A percentile compares a stretch with the other conserved stretches of the same genome.
phyloP scores from a whole-genome alignment of 129 eudicot genomes.

The Chrysanthemum seticuspe region DNA sequence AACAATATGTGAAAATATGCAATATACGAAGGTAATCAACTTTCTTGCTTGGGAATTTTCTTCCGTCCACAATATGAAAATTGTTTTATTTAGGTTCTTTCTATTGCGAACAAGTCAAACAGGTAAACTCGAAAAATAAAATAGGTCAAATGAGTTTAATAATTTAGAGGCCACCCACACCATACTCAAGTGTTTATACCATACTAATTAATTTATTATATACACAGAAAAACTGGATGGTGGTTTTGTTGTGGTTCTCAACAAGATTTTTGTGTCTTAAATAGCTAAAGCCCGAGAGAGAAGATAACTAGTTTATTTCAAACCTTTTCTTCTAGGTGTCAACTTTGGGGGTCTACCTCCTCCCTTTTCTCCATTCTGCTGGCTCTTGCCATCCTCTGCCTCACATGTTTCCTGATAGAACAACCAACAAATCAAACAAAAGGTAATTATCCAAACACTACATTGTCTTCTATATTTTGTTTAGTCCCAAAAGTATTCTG shows the following conservation, averaged over 20 bases:
- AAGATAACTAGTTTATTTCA: neutral
- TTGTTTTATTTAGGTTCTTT: too few species aligned
- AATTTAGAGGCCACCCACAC: neutral
- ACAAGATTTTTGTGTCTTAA: neutral
- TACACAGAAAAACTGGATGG: neutral
- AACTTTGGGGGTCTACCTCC: neutral
- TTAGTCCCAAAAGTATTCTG: too few species aligned
- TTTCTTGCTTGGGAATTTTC: neutral
- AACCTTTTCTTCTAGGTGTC: conserved; percentile 10
- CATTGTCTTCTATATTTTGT: too few species aligned
- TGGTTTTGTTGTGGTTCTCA: neutral
- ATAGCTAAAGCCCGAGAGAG: neutral
- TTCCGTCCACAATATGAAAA: too few species aligned
- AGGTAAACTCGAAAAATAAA: too few species aligned
- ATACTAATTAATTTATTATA: neutral
- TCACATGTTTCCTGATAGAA: neutral
- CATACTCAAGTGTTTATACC: neutral
- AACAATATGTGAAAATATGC: too few species aligned
- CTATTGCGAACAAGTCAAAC: neutral
- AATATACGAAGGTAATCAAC: neutral
- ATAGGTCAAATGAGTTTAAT: neutral
- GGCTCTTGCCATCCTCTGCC: neutral
- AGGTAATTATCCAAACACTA: too few species aligned
- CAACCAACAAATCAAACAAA: too few species aligned
- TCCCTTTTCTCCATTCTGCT: too few species aligned